A percentile compares a stretch with the other conserved stretches of the same genome.
phyloP scores from a whole-genome alignment of 257 asterid species.

The Striga asiatica region DNA sequence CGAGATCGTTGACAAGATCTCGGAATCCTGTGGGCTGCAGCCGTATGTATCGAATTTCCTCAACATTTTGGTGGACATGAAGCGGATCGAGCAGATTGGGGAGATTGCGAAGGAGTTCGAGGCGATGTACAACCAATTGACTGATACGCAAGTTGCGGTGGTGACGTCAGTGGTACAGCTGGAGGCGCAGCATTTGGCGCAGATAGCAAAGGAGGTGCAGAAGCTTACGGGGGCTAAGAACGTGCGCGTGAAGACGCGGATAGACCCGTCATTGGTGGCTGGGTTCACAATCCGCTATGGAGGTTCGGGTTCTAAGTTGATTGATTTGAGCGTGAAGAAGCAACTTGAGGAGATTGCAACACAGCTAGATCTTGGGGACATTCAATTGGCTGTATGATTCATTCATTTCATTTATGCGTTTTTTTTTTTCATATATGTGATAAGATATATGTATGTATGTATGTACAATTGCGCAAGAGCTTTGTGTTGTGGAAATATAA shows the following conservation, averaged over 20 bases:
- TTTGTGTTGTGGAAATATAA: too few relatives aligned
- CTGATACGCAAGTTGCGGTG: constrained; percentile 62
- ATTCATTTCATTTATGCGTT: too few relatives aligned
- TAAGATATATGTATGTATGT: too few relatives aligned
- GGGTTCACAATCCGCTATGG: constrained; percentile 82
- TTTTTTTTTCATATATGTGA: too few relatives aligned
- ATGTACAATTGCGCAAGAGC: too few relatives aligned
- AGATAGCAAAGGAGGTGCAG: constrained; percentile 79
- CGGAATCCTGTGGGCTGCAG: constrained; percentile 30
- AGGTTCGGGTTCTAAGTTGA: constrained; percentile 54
- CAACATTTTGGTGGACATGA: constrained; percentile 63
- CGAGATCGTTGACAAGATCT: constrained; percentile 39
- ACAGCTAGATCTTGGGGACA: constrained; percentile 62
- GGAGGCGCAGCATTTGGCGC: constrained; percentile 66
- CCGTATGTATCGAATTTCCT: constrained; percentile 70
- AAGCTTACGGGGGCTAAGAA: constrained; percentile 58
- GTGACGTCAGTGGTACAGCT: constrained; percentile 72
- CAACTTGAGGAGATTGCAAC: constrained; percentile 74
- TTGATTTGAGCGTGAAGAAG: constrained; percentile 87
- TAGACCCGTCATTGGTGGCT: constrained; percentile 70
- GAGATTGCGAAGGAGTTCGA: constrained; percentile 68
- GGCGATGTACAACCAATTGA: constrained; percentile 33
- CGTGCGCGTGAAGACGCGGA: constrained; percentile 54
- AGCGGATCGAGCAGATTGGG: constrained; percentile 38
- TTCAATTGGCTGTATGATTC: constrained; percentile 40